Percentiles rank a stretch among this genome's conserved stretches.
phyloP scores from a whole-genome alignment of 768 basidiomycete genomes.

The Suillus lakei region DNA sequence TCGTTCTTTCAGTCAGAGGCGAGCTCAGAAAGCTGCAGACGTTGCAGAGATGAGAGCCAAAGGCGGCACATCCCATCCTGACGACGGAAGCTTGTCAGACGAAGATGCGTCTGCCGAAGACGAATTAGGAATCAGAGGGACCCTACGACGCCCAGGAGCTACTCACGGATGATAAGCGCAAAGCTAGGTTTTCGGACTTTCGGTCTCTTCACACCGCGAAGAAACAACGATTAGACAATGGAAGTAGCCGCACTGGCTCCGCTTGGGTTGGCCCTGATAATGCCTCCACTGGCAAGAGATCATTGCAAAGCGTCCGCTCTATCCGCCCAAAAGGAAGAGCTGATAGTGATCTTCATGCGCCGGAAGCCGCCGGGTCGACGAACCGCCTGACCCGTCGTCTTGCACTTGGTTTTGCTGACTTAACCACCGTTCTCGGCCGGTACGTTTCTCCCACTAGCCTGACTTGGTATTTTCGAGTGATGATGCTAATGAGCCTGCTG shows the following conservation, averaged over 20 bases:
- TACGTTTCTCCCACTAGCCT: conserved; percentile 38
- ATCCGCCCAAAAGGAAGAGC: conserved; percentile 32
- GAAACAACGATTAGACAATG: conserved; percentile 26
- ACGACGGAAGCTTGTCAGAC: conserved; percentile 35
- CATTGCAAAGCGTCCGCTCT: conserved; percentile 23
- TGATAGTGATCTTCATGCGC: conserved; percentile 25
- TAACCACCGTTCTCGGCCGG: conserved; percentile 66
- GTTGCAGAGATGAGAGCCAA: conserved; percentile 50
- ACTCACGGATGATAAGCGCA: conserved; percentile 28
- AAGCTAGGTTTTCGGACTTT: conserved; percentile 26
- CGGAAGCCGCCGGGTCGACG: conserved; percentile 20
- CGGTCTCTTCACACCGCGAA: conserved; percentile 26
- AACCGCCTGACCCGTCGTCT: conserved; percentile 32
- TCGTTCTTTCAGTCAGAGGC: conserved; percentile 51
- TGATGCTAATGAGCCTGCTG: not conserved
- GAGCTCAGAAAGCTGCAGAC: conserved; percentile 59
- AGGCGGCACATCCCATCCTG: conserved; percentile 28
- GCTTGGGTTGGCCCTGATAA: conserved; percentile 18
- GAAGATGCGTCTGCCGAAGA: conserved; percentile 38
- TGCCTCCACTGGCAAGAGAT: conserved; percentile 27
- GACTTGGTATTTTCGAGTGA: conserved; percentile 15
- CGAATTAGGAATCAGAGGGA: conserved; percentile 45
- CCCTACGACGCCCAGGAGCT: conserved; percentile 29
- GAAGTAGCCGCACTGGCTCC: conserved; percentile 11
- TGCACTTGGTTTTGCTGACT: conserved; percentile 51